phyloP scores from a whole-genome alignment of 805 yeast genomes.

The Starmerella scarabaei region DNA sequence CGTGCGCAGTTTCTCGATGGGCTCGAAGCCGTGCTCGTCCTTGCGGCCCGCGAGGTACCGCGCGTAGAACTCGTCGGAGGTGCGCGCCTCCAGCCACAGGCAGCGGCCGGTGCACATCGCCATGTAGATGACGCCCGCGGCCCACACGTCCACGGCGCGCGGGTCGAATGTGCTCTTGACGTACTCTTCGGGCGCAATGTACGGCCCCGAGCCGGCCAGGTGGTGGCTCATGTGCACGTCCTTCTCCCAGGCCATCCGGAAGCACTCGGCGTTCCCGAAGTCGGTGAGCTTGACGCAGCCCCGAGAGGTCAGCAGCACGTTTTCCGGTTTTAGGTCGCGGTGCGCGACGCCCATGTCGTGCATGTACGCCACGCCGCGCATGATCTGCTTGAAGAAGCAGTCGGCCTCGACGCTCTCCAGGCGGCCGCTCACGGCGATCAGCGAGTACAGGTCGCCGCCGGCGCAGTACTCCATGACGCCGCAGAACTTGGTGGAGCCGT shows the following conservation, averaged over 20 bases:
- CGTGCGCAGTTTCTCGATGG: conserved; percentile 69
- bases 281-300: conserved; percentile 64
- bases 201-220: conserved; percentile 75
- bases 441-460: conserved; percentile 62
- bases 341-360: conserved; percentile 87
- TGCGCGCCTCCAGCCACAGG: conserved; percentile 68
- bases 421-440: conserved; percentile 39
- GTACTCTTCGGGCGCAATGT: conserved; percentile 84
- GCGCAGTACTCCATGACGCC: conserved; percentile 94
- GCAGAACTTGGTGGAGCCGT: conserved; percentile 52
- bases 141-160: conserved; percentile 74
- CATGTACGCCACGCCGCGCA: conserved; percentile 70
- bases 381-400: conserved; percentile 73
- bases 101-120: conserved; percentile 85
- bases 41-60: conserved; percentile 65
- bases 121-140: conserved; percentile 63
- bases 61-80: conserved; percentile 63
- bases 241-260: conserved; percentile 75
- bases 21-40: conserved; percentile 76
- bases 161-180: conserved; percentile 48
- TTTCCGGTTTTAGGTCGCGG: conserved; percentile 86
- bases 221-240: conserved; percentile 53
- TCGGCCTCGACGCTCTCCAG: conserved; percentile 61
- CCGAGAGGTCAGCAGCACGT: conserved; percentile 49
- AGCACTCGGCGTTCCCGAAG: conserved; percentile 82